Evolutionary conservation across 2,329 filamentous ascomycete genomes (phyloP), one percentile per base, ranked within the genome.

Genomic region (Aspergillus sp.): DNA sequence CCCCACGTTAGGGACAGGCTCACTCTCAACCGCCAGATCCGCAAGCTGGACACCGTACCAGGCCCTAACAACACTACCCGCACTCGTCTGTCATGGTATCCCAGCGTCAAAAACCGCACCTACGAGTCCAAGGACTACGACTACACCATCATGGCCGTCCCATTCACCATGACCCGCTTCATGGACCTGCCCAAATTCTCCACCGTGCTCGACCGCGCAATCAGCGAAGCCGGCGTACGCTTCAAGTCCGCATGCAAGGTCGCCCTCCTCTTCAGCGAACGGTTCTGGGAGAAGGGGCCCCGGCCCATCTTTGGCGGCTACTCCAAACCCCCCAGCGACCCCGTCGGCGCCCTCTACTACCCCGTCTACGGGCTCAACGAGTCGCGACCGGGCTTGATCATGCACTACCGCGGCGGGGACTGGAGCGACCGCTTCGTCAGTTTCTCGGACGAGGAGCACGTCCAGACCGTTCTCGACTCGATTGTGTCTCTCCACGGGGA

Each of bases 151-250:
- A 74, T 75, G 63, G 71, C 71, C 7, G 70, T 71, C 0, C 75
- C 75, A 0, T 70, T 77, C 47, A 77, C 74, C 23, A 63, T 74
- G 50, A 68, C 73, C 17, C 70, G 72, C 31, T 73, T 73, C 55
- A 75, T 73, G 75, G 66, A 76, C 5, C 55, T 76, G 1, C 74
- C 75, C 0, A 59, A 62, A 5, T 76, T 73, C 62, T 76, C 75
- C 3, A 66, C 65, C 1, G 62, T 68, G 1, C 57, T 70, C 2
- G 54, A 56, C 15, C 62, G 64, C 45, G 14, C 52, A 6, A 72
- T 67, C 45, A 64, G 63, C 56, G 64, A 68, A 57, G 35, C 48
- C 21, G 48, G 48, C 15, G 58, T 71, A 3, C 67, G 66, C 35
- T 72, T 70, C 64, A 68, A 70, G 47, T 67, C 67, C 6, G 66